Base-by-base conservation (phyloP, 257 asterid species). In the Dorcoceras hygrometricum region DNA sequence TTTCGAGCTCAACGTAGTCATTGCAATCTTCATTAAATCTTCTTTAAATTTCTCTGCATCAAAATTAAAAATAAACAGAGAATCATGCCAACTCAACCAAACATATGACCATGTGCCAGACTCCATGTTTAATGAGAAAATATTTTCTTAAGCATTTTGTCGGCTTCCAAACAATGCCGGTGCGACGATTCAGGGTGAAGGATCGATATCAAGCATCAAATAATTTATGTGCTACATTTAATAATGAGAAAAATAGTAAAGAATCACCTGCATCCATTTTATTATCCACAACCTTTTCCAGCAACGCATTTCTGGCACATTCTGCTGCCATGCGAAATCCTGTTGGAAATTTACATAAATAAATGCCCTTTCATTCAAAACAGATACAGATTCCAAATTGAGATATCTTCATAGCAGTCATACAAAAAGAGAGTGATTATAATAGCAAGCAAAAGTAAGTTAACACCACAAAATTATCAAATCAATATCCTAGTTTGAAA, bases 261-360 rank as follows among this genome's bases (percentile, higher is more conserved):
- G 7, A 66, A 51, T 71, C 76, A 89, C 98, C 97, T 80, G 89
- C 78, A 75, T 92, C 96, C 56, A 73, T 80, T 79, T 87, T 92
- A 60, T 92, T 89, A 76, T 92, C 98, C n/a, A 87, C 83, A 8
- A 79, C 98, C 79, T 80, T 92, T 83, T 87, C 93, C 78, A 87
- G 74, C 77, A 92, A 80, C 31, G 95, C 95, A 68, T 76, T 77
- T 70, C 91, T 83, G 10, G 97, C 96, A 80, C 93, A 88, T 72
- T 92, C 98, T 66, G 90, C 80, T 16, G 97, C 98, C 97, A 87
- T 82, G 20, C 97, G 98, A 64, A 80, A 92, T 34, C 98, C 98
- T 92, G 79, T 63, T 39, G 20, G 48, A 73, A 27, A 73, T 9
- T 34, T 19, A 53, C 46, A 43, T 43, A 43, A 24, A 48, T 54